These are phyloP conservation scores for Kodamaea fungicola DNA, from an alignment of 1,139 yeast genomes.

Conservation along the genomic window DNA sequence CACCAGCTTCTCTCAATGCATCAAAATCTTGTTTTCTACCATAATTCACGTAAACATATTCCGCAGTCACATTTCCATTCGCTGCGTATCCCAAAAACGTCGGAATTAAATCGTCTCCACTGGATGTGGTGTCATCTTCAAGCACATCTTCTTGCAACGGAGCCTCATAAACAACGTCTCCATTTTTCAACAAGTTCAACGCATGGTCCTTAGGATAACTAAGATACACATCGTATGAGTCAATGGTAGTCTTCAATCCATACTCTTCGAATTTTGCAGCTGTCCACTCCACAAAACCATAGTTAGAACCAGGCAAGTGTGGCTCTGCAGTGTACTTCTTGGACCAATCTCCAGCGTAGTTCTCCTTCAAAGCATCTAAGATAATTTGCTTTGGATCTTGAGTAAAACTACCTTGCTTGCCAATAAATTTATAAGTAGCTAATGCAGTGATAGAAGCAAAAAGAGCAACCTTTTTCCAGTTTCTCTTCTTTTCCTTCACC, in stretches of 20 bases:
- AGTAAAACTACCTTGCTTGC: conserved; percentile 1
- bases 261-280: conserved; percentile 31
- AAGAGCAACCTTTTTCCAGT: background rate
- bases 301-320: conserved; percentile 42
- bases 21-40: conserved; percentile 39
- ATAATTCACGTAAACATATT: conserved; percentile 43
- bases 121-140: conserved; percentile 67
- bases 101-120: conserved; percentile 41
- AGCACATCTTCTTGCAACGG: conserved; percentile 68
- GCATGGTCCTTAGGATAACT: conserved; percentile 49
- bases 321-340: conserved; percentile 29
- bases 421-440: background rate
- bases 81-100: conserved; percentile 48
- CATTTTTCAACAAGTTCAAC: conserved; percentile 33
- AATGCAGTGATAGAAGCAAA: background rate
- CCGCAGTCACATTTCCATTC: conserved; percentile 46
- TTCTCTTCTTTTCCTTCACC: conserved; percentile 2
- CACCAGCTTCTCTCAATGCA: conserved; percentile 27
- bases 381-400: conserved; percentile 10
- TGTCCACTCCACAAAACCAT: conserved; percentile 38
- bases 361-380: conserved; percentile 18
- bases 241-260: conserved; percentile 53
- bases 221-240: conserved; percentile 55
- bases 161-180: conserved; percentile 51
- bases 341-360: conserved; percentile 33